Conservation (phyloP, 208 protist species). For the Leptomonas pyrrhocoris region DNA sequence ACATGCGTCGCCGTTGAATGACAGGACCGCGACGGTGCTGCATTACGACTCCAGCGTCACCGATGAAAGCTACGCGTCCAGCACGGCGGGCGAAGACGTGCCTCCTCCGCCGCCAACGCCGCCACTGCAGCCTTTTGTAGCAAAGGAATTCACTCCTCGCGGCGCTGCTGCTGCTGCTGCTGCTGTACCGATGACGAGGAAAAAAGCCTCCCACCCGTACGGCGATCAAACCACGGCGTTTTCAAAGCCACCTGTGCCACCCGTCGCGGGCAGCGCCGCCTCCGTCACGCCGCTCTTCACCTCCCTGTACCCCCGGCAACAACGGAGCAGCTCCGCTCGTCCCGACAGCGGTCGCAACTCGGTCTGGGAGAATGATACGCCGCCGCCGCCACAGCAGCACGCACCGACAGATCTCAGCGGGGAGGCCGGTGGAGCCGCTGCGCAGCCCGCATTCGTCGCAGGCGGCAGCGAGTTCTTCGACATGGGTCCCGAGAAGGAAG, state of each 20-base stretch:
- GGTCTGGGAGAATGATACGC: slow-evolving; percentile 9
- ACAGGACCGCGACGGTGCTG: neutral
- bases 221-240: neutral
- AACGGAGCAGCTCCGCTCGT: slow-evolving; percentile 3
- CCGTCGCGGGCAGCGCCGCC: neutral
- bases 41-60: neutral
- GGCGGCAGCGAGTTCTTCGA: slow-evolving; percentile 39
- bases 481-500: slow-evolving; percentile 47
- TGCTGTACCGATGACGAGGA: neutral
- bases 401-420: neutral
- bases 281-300: slow-evolving; percentile 4
- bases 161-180: neutral
- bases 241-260: neutral
- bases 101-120: neutral
- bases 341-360: slow-evolving; percentile 27
- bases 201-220: slow-evolving; percentile 12
- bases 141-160: neutral
- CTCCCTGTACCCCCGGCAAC: slow-evolving; percentile 12
- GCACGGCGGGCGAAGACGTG: neutral
- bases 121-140: neutral
- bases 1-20: neutral
- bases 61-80: neutral
- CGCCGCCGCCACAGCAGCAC: neutral
- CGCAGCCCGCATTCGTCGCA: neutral
- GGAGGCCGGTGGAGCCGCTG: neutral